A percentile compares a stretch with the other conserved stretches of the same genome.
Evolutionary conservation across 1,284 basidiomycete species (phyloP).

Genomic region (Laetiporus sulphureus): DNA sequence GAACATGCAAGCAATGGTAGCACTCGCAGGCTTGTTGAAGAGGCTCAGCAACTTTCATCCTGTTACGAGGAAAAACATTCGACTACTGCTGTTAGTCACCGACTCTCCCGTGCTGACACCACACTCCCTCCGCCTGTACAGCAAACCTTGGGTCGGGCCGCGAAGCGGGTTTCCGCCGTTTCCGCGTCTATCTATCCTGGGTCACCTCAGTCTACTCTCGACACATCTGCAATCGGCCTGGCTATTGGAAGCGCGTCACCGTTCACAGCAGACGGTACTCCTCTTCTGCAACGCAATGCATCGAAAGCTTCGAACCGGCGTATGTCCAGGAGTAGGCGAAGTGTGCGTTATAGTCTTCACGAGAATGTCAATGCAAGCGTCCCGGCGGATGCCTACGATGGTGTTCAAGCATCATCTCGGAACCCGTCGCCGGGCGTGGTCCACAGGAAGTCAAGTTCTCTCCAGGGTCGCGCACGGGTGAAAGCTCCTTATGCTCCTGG

Average conservation of each 20-base stretch:
- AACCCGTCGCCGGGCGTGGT: conserved; percentile 13
- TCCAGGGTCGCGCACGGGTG: conserved; percentile 51
- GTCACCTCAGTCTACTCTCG: conserved; percentile 31
- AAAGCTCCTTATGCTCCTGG: conserved; percentile 58
- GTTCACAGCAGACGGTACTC: conserved; percentile 40
- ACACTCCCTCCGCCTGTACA: conserved; percentile 11
- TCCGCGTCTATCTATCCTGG: conserved; percentile 49
- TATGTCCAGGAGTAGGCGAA: conserved; percentile 16
- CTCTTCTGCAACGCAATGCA: conserved; percentile 19
- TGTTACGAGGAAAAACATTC: conserved; percentile 9
- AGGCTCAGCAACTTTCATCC: conserved; percentile 1
- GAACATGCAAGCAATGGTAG: not conserved
- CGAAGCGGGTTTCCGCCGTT: conserved; percentile 38
- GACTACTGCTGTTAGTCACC: conserved; percentile 8
- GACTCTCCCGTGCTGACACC: conserved; percentile 1
- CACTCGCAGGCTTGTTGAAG: conserved; percentile 1
- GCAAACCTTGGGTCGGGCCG: conserved; percentile 17
- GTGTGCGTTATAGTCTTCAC: conserved; percentile 21
- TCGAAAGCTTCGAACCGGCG: conserved; percentile 19
- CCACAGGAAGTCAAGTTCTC: conserved; percentile 23
- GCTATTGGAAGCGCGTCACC: conserved; percentile 36
- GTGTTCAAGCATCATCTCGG: conserved; percentile 39
- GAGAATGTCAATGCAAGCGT: conserved; percentile 12
- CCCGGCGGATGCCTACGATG: conserved; percentile 35
- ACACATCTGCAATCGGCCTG: conserved; percentile 32